Conservation (phyloP, 2,329 filamentous ascomycete genomes). For the Colletotrichum camelliae region DNA sequence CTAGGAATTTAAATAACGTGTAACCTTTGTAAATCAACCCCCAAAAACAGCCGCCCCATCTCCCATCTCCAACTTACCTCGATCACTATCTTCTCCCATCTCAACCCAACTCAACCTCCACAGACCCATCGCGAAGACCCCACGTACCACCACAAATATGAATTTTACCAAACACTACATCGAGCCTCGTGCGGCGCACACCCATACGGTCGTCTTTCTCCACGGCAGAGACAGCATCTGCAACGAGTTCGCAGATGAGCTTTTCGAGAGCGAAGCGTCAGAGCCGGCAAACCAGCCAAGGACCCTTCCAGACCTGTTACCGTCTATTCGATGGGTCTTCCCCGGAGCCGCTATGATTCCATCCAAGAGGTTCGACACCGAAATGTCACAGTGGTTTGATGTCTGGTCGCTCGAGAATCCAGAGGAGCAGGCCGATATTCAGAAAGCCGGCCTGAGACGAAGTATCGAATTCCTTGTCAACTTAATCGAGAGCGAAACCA, state of each 20-base stretch:
- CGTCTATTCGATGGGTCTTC: slow-evolving; percentile 34
- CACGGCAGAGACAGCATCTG: slow-evolving; percentile 47
- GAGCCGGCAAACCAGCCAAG: slow-evolving; percentile 20
- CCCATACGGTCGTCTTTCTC: slow-evolving; percentile 51
- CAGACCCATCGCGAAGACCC: not conserved
- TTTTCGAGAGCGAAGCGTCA: slow-evolving; percentile 42
- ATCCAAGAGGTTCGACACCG: slow-evolving; percentile 25
- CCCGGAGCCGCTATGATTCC: slow-evolving; percentile 23
- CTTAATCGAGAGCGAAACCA: slow-evolving; percentile 27
- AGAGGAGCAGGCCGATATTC: slow-evolving; percentile 22
- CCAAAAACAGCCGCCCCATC: not conserved
- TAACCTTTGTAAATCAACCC: not conserved
- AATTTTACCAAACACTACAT: not conserved
- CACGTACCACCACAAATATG: not conserved
- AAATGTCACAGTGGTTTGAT: slow-evolving; percentile 36
- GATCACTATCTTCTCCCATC: not conserved
- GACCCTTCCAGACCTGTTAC: slow-evolving; percentile 27
- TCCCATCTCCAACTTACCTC: not conserved
- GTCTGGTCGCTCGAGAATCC: slow-evolving; percentile 23
- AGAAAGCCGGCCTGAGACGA: slow-evolving; percentile 25
- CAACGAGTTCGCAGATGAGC: slow-evolving; percentile 42
- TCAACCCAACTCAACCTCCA: not conserved
- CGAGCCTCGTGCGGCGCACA: slow-evolving; percentile 33
- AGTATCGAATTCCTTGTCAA: slow-evolving; percentile 25
- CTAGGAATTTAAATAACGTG: not conserved